Conservation (phyloP, 1,284 basidiomycete species). For the Trichosporon coremiiforme region DNA sequence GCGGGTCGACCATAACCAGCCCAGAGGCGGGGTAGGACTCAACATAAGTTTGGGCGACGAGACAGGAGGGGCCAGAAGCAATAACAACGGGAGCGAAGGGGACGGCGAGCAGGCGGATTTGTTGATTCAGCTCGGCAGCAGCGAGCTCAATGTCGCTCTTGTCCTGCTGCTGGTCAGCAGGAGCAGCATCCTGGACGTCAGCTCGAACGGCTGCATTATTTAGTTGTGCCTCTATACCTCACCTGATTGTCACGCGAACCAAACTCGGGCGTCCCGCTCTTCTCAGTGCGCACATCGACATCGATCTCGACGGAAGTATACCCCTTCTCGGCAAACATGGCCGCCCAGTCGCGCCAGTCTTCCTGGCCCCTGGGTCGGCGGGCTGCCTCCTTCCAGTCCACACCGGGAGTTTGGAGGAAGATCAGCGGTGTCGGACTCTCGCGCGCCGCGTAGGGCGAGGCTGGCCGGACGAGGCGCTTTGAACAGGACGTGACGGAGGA, state of each 20-base stretch:
- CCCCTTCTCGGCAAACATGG: conserved; percentile 63
- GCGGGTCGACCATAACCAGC: conserved; percentile 65
- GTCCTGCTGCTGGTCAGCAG: neutral
- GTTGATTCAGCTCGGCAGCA: conserved; percentile 39
- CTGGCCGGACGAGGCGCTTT: conserved; percentile 41
- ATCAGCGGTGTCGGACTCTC: conserved; percentile 51
- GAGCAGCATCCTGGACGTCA: neutral
- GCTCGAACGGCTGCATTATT: neutral
- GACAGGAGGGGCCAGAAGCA: conserved; percentile 59
- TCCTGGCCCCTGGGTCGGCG: neutral
- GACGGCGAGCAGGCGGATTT: conserved; percentile 59
- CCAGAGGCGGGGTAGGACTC: conserved; percentile 66
- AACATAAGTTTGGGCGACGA: conserved; percentile 69
- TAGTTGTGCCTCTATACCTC: neutral
- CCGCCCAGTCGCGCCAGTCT: conserved; percentile 54
- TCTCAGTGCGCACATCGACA: conserved; percentile 48
- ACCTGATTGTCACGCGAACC: neutral
- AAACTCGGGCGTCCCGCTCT: neutral
- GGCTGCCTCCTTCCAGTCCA: conserved; percentile 20
- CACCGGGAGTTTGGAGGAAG: conserved; percentile 41
- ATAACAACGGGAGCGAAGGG: conserved; percentile 69
- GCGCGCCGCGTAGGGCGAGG: conserved; percentile 38
- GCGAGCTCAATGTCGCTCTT: conserved; percentile 33
- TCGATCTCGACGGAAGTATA: conserved; percentile 66
- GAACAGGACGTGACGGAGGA: conserved; percentile 29